Percentiles rank a stretch among this genome's conserved stretches.
Conservation (phyloP, 2,329 filamentous ascomycete species). For the Talaromyces sp. region DNA sequence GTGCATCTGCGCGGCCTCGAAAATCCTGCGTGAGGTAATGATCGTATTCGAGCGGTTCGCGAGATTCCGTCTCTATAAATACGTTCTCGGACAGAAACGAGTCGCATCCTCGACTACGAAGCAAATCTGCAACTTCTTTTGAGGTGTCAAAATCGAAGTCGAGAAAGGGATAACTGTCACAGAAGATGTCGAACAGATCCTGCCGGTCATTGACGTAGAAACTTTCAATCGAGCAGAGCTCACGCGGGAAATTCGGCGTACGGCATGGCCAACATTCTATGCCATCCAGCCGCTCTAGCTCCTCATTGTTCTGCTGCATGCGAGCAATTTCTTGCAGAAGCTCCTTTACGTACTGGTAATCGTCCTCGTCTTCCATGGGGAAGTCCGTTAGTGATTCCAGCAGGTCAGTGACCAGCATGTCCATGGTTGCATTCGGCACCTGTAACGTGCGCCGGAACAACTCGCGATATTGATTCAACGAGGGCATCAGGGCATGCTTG, state of each 20-base stretch:
- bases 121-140: slow-evolving; percentile 3
- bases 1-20: slow-evolving; percentile 5
- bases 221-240: slow-evolving; percentile 2
- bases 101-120: slow-evolving; percentile 4
- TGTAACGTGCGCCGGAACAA: background rate
- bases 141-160: slow-evolving; percentile 8
- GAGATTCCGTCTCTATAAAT: slow-evolving; percentile 1
- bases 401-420: slow-evolving; percentile 1
- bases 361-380: slow-evolving; percentile 1
- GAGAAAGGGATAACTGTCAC: slow-evolving; percentile 1
- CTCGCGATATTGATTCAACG: slow-evolving; percentile 5
- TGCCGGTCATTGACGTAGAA: slow-evolving; percentile 7
- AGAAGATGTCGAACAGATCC: slow-evolving; percentile 7
- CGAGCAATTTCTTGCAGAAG: slow-evolving; percentile 4
- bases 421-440: slow-evolving; percentile 6
- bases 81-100: slow-evolving; percentile 5
- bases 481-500: slow-evolving; percentile 5
- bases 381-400: background rate
- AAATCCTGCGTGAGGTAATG: slow-evolving; percentile 4
- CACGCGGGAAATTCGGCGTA: background rate
- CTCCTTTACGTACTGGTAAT: slow-evolving; percentile 3
- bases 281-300: slow-evolving; percentile 3
- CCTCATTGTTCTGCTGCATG: background rate
- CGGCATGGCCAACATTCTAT: slow-evolving; percentile 4
- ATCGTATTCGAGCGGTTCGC: slow-evolving; percentile 5